Base-by-base conservation (phyloP, 1,139 yeast genomes). In the Lodderomyces pseudojiufengensis region DNA sequence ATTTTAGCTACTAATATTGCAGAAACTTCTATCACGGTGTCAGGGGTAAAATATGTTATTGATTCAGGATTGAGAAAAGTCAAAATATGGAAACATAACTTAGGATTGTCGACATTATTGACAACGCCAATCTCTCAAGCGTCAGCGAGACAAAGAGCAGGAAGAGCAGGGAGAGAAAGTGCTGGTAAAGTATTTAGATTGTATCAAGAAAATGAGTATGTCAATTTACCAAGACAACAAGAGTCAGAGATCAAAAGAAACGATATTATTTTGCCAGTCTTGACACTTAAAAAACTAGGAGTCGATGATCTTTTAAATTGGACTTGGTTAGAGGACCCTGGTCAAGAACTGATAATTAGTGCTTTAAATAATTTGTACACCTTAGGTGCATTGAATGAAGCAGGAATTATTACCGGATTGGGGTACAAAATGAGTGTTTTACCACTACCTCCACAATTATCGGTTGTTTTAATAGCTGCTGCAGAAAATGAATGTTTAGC, bases 141-240 rank as follows among this genome's bases (percentile, higher is more conserved):
- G 0, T 84, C 95, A 28, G 98, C 98, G 0, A 77, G 84, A 30
- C 99, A 92, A 64, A 73, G 99, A 61, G 82, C 94, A 40, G 99
- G 99, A 57, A 85, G 99, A 72, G 98, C 98, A 20, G 99, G 99
- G 47, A 86, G 99, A 77, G 97, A 92, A 63, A 78, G 84, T 29
- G 57, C 60, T 3, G 99, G 99, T 35, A 92, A 90, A 57, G 88
- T 95, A 27, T 92, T 73, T 58, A 67, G 98, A 42, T 63, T 92
- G 26, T 94, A 84, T 55, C 80, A 84, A 38, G 97, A 90, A 51
- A 56, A 63, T 2, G 81, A 84, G 32, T 92, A 76, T 50, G 36
- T 46, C 4, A 47, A 57, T 39, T 63, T 94, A 29, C 81, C 85
- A 0, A 65, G 69, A 37, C 94, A 87, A 52, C 92, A 95, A 11